These are phyloP conservation scores for Populus trichocarpa DNA, from an alignment of 441 rosid genomes.

Conservation along the genomic window DNA sequence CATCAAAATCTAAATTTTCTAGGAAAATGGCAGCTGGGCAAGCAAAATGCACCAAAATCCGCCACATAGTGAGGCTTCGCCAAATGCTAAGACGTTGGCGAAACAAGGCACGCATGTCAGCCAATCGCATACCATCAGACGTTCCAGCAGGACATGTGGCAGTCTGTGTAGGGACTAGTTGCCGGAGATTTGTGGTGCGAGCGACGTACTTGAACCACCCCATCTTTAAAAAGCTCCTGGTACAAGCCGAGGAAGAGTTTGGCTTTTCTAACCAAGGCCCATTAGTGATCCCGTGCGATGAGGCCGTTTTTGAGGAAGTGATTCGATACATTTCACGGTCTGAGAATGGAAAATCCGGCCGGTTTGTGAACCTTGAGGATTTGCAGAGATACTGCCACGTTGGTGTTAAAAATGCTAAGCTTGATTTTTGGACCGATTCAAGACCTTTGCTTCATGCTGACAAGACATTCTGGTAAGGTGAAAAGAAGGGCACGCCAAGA, in stretches of 20 bases:
- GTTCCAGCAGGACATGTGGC: constrained; percentile 96
- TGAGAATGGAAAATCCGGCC: constrained; percentile 43
- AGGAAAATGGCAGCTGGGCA: constrained; percentile 47
- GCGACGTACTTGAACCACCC: constrained; percentile 92
- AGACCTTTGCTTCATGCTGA: constrained; percentile 63
- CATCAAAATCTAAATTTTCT: neutral
- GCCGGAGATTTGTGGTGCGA: constrained; percentile 77
- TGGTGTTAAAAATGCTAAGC: constrained; percentile 34
- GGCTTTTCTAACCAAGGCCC: constrained; percentile 81
- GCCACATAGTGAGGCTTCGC: constrained; percentile 80
- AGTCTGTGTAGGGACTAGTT: constrained; percentile 59
- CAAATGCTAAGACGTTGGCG: constrained; percentile 88
- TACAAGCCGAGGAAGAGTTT: constrained; percentile 84
- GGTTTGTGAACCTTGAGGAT: constrained; percentile 47
- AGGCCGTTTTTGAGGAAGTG: constrained; percentile 74
- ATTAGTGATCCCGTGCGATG: constrained; percentile 78
- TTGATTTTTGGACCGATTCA: constrained; percentile 58
- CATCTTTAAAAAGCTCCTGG: constrained; percentile 51
- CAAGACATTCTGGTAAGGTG: constrained; percentile 43
- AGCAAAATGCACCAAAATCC: constrained; percentile 85
- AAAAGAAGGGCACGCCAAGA: neutral
- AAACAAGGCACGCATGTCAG: constrained; percentile 69
- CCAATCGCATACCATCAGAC: constrained; percentile 57
- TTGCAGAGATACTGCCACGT: constrained; percentile 47
- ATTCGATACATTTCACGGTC: constrained; percentile 56